These are phyloP conservation scores for Wallemia ichthyophaga DNA, from an alignment of 1,284 basidiomycete species.

Conservation along the genomic window DNA sequence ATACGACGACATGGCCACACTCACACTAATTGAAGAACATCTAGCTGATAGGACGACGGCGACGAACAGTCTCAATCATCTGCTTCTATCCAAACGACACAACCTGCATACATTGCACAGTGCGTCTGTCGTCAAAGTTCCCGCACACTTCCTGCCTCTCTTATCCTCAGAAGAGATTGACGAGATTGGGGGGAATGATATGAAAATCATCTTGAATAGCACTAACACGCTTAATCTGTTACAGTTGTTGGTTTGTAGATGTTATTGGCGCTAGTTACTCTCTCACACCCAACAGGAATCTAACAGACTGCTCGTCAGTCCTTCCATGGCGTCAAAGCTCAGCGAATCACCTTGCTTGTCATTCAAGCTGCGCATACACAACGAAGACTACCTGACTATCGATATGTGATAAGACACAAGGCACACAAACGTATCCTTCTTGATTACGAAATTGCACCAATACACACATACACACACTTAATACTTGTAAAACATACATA, in stretches of 20 bases:
- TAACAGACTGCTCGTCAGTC: not conserved
- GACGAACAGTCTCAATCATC: not conserved
- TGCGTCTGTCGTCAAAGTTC: not conserved
- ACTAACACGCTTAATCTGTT: too few relatives aligned
- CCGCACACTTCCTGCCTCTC: not conserved
- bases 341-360: not conserved
- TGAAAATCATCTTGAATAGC: too few relatives aligned
- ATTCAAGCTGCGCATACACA: not conserved
- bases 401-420: not conserved
- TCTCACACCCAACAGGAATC: not conserved
- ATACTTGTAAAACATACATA: too few relatives aligned
- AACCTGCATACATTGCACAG: not conserved
- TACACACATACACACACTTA: too few relatives aligned
- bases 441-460: too few relatives aligned
- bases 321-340: not conserved
- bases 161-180: not conserved
- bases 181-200: not conserved
- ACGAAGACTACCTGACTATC: not conserved
- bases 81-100: not conserved
- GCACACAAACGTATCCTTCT: too few relatives aligned
- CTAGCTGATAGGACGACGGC: not conserved
- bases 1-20: not conserved
- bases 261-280: not conserved
- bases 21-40: not conserved
- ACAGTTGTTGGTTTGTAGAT: not conserved